These are phyloP conservation scores for Plasmodium reichenowi DNA, from an alignment of 169 alveolate genomes.

Conservation along the genomic window DNA sequence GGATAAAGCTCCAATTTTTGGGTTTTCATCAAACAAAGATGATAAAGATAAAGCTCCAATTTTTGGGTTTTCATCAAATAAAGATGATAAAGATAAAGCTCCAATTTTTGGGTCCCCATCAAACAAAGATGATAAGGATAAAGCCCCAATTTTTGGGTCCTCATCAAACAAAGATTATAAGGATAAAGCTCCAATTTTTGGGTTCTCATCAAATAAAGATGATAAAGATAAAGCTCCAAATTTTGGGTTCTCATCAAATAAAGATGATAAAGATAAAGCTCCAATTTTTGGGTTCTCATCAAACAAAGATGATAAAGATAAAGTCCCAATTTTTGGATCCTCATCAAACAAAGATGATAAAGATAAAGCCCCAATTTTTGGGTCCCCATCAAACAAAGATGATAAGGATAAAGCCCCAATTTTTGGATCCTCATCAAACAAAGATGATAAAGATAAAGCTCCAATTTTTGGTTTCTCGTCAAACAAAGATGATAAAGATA, in stretches of 20 bases:
- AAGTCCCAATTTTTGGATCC: neutral
- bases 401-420: neutral
- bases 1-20: neutral
- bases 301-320: constrained; percentile 2
- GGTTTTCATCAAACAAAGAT: neutral
- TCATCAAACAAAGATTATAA: constrained; percentile 14
- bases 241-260: neutral
- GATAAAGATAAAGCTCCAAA: neutral
- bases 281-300: neutral
- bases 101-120: neutral
- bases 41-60: neutral
- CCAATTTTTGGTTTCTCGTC: neutral
- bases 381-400: neutral
- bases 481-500: neutral
- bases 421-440: neutral
- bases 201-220: neutral
- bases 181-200: constrained; percentile 11
- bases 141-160: neutral
- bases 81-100: neutral
- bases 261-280: neutral
- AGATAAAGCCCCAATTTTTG: neutral
- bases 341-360: neutral
- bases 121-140: neutral
- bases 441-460: neutral
- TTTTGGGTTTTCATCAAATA: neutral